Conservation (phyloP, 108 stramenopile species). For the Licmophora abbreviata region DNA sequence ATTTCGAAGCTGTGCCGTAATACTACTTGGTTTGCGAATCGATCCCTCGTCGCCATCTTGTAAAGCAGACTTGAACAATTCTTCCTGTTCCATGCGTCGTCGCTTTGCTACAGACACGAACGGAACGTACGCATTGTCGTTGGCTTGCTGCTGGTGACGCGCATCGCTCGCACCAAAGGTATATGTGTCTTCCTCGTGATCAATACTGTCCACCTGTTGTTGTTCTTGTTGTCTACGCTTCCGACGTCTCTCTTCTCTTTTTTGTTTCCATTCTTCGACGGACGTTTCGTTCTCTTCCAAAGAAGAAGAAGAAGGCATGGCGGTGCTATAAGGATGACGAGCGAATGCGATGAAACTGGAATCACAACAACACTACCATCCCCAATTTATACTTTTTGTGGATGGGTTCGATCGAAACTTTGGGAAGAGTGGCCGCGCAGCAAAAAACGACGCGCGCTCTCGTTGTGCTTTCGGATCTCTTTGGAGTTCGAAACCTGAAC, state of each 20-base stretch:
- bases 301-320: no score
- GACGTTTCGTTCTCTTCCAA: not conserved
- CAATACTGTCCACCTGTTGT: slow-evolving; percentile 1
- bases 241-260: not conserved
- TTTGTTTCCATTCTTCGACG: not conserved
- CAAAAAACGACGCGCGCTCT: no score
- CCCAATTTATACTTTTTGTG: no score
- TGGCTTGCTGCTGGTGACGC: not conserved
- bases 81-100: slow-evolving; percentile 13
- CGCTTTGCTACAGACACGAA: slow-evolving; percentile 17
- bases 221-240: slow-evolving; percentile 3
- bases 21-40: not conserved
- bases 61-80: slow-evolving; percentile 1
- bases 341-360: no score
- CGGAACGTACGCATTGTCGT: not conserved
- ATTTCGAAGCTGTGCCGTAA: not conserved
- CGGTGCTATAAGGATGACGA: no score
- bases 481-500: no score
- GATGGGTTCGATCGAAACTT: no score
- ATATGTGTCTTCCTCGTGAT: not conserved
- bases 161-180: not conserved
- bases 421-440: no score
- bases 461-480: no score
- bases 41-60: not conserved
- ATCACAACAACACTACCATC: no score